Base-by-base conservation (phyloP, 768 basidiomycete genomes). In the Lentinus tigrinus region DNA sequence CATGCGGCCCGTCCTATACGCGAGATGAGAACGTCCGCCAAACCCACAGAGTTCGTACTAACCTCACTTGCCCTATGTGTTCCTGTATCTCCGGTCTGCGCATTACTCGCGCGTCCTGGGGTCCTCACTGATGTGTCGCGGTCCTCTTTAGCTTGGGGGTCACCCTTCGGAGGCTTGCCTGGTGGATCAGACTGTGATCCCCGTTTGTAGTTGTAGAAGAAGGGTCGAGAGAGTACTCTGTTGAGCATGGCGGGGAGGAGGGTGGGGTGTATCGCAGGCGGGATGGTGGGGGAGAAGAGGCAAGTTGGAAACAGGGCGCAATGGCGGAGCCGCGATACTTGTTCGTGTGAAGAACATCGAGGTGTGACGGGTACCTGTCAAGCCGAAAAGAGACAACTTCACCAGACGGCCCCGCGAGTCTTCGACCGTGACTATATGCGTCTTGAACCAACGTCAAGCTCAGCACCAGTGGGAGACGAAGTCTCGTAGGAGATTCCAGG, bases 301-400 rank as follows among this genome's bases (percentile, higher is more conserved):
- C 11, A 58, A 53, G 34, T 49, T 19, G 49, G 47, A 60, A 47
- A 47, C 53, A 48, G 43, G 14, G 27, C 24, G 19, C 16, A 16
- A 49, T 24, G 31, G 14, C 5, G 27, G 16, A 49, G 47, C n/a
- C 24, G 21, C 19, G 11, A 14, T 7, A 9, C 14, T 10, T 28
- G 38, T 19, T 19, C 9, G 34, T 43, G 58, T 59, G 58, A 59
- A 54, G 58, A 34, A 47, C 40, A 23, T 24, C 19, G 38, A 31
- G 14, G 3, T 54, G 58, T 59, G 58, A 59, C 52, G 58, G 44
- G 47, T 24, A 19, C 31, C 57, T 54, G 52, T 44, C 58, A 59
- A 34, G 17, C 5, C 44, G 27, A 4, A 37, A 47, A n/a, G 19
- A 37, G 26, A 42, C 24, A 31, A 34, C 21, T 23, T 46, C 43